A percentile compares a stretch with the other conserved stretches of the same genome.
Evolutionary conservation across 768 basidiomycete species (phyloP).

Genomic region (Ramaria sp.): DNA sequence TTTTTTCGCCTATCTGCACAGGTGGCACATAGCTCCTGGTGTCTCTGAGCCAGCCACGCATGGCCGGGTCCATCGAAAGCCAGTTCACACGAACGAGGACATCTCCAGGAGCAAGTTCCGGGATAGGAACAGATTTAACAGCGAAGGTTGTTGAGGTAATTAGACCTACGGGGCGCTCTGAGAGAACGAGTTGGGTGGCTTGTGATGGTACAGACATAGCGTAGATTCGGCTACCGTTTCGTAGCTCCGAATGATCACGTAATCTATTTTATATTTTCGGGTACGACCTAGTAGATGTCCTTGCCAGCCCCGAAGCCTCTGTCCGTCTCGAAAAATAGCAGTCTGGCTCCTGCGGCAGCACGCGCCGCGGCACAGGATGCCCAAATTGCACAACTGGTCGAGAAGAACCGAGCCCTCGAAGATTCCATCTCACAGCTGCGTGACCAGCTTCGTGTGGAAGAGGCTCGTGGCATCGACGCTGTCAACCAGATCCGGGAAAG

Average conservation of each 20-base stretch:
- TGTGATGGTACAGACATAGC: constrained; percentile 3
- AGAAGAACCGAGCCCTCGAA: constrained; percentile 55
- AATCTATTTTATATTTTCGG: too few relatives aligned
- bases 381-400: constrained; percentile 67
- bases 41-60: constrained; percentile 77
- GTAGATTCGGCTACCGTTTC: too few relatives aligned
- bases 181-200: constrained; percentile 2
- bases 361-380: constrained; percentile 51
- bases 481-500: constrained; percentile 34
- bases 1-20: constrained; percentile 61
- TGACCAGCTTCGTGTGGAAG: constrained; percentile 36
- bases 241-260: too few relatives aligned
- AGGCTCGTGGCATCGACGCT: constrained; percentile 30
- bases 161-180: neutral
- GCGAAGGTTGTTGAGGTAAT: constrained; percentile 7
- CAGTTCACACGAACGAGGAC: constrained; percentile 73
- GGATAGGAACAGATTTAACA: constrained; percentile 13
- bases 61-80: constrained; percentile 78
- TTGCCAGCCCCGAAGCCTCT: neutral
- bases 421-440: constrained; percentile 45
- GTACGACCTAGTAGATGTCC: neutral
- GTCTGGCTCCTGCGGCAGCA: constrained; percentile 28
- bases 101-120: constrained; percentile 24
- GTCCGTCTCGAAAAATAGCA: constrained; percentile 8
- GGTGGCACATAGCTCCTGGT: constrained; percentile 61